phyloP scores from a whole-genome alignment of 192 early-diverging fungal genomes.

The Linnemannia exigua region DNA sequence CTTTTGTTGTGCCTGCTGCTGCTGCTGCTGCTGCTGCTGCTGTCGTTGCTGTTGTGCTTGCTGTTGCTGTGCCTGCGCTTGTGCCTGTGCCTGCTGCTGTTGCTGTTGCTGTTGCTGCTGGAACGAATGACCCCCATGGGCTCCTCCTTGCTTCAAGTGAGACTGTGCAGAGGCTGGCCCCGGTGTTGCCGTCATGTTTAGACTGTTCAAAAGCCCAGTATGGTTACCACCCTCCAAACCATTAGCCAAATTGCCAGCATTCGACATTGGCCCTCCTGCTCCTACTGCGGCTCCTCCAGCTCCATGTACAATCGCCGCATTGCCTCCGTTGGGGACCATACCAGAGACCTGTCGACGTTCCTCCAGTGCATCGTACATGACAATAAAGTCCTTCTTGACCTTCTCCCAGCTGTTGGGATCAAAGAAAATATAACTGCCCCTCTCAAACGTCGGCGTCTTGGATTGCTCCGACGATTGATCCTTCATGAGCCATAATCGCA shows the following conservation, averaged over 20 bases:
- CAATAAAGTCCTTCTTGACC: conserved; percentile 90
- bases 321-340: conserved; percentile 14
- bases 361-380: conserved; percentile 92
- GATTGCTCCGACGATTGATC: conserved; percentile 74
- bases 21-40: conserved; percentile 24
- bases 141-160: conserved; percentile 26
- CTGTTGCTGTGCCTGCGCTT: conserved; percentile 16
- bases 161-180: background rate
- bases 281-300: conserved; percentile 21
- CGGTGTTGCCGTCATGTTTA: conserved; percentile 35
- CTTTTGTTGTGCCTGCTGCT: conserved; percentile 40
- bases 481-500: conserved; percentile 93
- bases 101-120: conserved; percentile 14
- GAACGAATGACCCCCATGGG: background rate
- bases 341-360: conserved; percentile 68
- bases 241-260: conserved; percentile 17
- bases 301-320: background rate
- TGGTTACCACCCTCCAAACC: conserved; percentile 27
- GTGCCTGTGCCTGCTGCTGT: conserved; percentile 15
- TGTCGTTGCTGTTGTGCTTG: conserved; percentile 18
- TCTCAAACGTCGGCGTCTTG: conserved; percentile 80
- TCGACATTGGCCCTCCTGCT: conserved; percentile 9
- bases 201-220: conserved; percentile 26
- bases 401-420: conserved; percentile 92
- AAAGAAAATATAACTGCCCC: conserved; percentile 93